Percentiles rank a stretch among this genome's conserved stretches.
phyloP scores from a whole-genome alignment of 345 rosid genomes.

The Pistacia vera region DNA sequence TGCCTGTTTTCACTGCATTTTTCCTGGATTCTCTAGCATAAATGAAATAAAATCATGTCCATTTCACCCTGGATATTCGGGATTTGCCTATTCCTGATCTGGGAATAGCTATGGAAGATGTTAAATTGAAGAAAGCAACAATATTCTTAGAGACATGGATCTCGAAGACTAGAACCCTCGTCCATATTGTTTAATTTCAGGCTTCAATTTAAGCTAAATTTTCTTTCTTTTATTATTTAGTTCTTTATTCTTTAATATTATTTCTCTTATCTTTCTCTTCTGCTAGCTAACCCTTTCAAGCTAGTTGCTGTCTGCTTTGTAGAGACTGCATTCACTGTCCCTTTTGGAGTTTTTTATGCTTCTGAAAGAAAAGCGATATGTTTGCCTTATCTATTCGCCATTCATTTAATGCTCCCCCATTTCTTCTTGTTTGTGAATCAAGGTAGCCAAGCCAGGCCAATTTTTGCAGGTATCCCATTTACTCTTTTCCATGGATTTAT shows the following conservation, averaged over 20 bases:
- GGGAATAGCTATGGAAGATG: neutral
- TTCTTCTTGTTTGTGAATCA: neutral
- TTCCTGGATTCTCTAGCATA: neutral
- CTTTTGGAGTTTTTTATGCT: neutral
- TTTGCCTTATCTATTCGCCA: neutral
- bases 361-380: neutral
- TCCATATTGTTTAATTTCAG: neutral
- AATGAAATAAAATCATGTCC: neutral
- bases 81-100: neutral
- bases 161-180: neutral
- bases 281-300: constrained; percentile 9
- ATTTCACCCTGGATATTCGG: neutral
- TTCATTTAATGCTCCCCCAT: neutral
- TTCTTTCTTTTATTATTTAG: no score
- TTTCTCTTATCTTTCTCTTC: neutral
- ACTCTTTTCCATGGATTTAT: neutral
- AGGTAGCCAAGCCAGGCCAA: neutral
- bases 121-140: neutral
- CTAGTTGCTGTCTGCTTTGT: constrained; percentile 15
- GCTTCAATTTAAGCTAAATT: neutral
- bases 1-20: no score
- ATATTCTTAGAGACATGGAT: neutral
- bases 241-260: neutral
- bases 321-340: neutral
- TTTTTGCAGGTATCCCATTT: neutral